Percentiles rank a stretch among this genome's conserved stretches.
phyloP scores from a whole-genome alignment of 805 yeast genomes.

The Metschnikowia arizonensis region DNA sequence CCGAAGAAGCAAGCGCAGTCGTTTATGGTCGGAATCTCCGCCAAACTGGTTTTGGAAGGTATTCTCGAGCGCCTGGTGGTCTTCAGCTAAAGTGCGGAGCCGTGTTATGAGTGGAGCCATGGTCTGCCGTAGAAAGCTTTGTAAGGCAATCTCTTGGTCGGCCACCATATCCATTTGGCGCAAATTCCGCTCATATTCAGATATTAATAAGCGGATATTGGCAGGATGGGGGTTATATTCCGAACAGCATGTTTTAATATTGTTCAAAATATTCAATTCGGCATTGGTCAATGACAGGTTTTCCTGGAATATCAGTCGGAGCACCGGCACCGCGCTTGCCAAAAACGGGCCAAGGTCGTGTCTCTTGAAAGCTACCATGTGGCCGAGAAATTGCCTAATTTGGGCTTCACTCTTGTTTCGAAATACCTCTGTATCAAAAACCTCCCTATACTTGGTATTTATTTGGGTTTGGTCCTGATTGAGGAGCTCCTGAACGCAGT shows the following conservation, averaged over 20 bases:
- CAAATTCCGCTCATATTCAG: constrained; percentile 7
- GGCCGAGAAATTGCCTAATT: constrained; percentile 17
- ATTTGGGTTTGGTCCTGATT: constrained; percentile 15
- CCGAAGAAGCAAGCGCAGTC: constrained; percentile 13
- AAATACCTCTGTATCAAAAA: constrained; percentile 7
- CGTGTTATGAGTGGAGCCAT: constrained; percentile 12
- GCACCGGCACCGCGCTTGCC: constrained; percentile 29
- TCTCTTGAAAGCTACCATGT: constrained; percentile 23
- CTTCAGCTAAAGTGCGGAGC: constrained; percentile 9
- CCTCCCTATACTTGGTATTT: constrained; percentile 16
- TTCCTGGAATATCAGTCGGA: constrained; percentile 32
- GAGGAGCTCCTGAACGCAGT: constrained; percentile 22
- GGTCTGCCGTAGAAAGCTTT: background rate
- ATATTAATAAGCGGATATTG: constrained; percentile 14
- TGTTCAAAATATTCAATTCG: constrained; percentile 23
- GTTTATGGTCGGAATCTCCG: background rate
- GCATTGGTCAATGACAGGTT: constrained; percentile 25
- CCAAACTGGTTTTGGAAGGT: constrained; percentile 10
- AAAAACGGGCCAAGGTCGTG: constrained; percentile 24
- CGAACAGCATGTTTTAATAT: constrained; percentile 21
- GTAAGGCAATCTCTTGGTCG: constrained; percentile 7
- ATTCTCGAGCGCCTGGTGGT: constrained; percentile 16
- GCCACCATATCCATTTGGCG: background rate
- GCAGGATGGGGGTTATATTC: constrained; percentile 18
- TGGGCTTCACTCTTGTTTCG: constrained; percentile 11